Evolutionary conservation across 306 rosid species (phyloP).

Genomic region (Astragalus glycyphyllos): DNA sequence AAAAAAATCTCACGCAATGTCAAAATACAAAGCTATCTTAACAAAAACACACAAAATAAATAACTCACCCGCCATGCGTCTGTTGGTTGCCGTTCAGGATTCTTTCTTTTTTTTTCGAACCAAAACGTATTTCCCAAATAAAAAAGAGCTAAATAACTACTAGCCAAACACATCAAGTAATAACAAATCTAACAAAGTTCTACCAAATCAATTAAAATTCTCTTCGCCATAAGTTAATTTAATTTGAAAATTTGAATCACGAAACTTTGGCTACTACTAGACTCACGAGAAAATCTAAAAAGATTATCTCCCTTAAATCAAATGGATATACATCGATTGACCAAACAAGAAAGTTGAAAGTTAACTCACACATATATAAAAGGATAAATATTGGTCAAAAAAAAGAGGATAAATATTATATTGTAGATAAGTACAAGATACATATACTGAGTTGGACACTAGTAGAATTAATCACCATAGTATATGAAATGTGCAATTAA

Average conservation of each 20-base stretch:
- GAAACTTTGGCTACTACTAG: too few species aligned
- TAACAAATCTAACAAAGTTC: background rate
- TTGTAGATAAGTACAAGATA: conserved; percentile 38
- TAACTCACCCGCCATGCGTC: too few species aligned
- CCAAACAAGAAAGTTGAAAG: background rate
- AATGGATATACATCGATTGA: conserved; percentile 31
- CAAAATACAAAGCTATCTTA: too few species aligned
- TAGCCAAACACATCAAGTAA: background rate
- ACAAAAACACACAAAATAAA: too few species aligned
- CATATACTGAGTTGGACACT: conserved; percentile 39
- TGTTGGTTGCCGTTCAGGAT: too few species aligned
- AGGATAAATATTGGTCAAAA: too few species aligned
- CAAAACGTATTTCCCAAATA: too few species aligned
- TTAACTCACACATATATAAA: background rate
- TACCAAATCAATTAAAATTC: background rate
- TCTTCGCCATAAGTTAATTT: background rate
- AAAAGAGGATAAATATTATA: too few species aligned
- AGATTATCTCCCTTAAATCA: background rate
- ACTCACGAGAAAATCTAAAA: background rate
- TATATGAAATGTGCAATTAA: too few species aligned
- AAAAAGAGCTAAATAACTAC: background rate
- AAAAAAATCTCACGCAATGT: too few species aligned
- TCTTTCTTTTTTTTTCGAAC: too few species aligned
- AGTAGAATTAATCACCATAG: background rate
- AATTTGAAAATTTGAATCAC: background rate